Percentiles rank a stretch among this genome's conserved stretches.
Evolutionary conservation across 164 flowering plant genomes (phyloP).

Genomic region (Protea cynaroides): DNA sequence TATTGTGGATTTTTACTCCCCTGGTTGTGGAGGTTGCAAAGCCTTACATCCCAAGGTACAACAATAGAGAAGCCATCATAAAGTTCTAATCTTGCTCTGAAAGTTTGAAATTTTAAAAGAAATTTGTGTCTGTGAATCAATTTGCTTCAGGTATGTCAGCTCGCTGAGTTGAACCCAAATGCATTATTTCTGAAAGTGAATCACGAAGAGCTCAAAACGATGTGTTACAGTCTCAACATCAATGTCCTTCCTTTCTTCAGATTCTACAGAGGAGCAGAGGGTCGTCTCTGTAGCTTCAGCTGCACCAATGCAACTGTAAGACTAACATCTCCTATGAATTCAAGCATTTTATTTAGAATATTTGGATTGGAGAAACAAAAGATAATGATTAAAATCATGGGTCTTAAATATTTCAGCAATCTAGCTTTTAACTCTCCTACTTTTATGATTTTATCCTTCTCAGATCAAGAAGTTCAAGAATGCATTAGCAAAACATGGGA

Average conservation of each 20-base stretch:
- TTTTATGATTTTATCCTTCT: neutral
- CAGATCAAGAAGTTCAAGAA: slow-evolving; percentile 86
- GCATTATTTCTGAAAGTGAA: slow-evolving; percentile 62
- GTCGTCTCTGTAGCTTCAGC: slow-evolving; percentile 72
- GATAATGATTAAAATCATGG: too few species aligned
- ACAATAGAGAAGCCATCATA: too few species aligned
- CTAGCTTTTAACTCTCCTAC: neutral
- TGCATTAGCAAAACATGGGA: slow-evolving; percentile 61
- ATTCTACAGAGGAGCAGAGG: slow-evolving; percentile 65
- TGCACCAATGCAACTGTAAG: slow-evolving; percentile 80
- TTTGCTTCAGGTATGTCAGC: slow-evolving; percentile 32
- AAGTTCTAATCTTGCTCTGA: neutral
- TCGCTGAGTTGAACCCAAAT: slow-evolving; percentile 58
- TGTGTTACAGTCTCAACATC: slow-evolving; percentile 56
- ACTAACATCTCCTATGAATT: neutral
- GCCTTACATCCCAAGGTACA: slow-evolving; percentile 88
- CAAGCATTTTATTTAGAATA: neutral
- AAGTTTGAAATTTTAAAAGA: neutral
- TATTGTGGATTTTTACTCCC: slow-evolving; percentile 77
- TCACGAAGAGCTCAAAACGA: slow-evolving; percentile 47
- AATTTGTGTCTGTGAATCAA: neutral
- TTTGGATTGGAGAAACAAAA: neutral
- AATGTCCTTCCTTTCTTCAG: slow-evolving; percentile 76
- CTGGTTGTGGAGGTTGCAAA: slow-evolving; percentile 96
- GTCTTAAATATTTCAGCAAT: neutral